Evolutionary conservation across 2,329 filamentous ascomycete genomes (phyloP).

Genomic region (Dactylellina cionopaga): DNA sequence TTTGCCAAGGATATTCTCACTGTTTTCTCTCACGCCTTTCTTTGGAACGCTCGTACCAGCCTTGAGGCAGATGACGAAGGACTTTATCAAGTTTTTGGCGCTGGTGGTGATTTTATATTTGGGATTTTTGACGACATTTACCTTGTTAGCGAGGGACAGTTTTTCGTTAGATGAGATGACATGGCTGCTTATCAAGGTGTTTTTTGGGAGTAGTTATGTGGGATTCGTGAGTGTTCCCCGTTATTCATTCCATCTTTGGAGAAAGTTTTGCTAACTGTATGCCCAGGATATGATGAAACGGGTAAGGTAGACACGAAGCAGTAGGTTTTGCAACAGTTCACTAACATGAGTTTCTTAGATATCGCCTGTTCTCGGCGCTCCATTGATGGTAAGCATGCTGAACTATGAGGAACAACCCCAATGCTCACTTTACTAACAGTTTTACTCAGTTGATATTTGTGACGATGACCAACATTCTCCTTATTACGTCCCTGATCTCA

Average conservation of each 20-base stretch:
- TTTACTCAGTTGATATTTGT: slow-evolving; percentile 72
- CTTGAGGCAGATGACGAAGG: slow-evolving; percentile 91
- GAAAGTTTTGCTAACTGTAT: neutral
- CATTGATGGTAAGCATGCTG: slow-evolving; percentile 63
- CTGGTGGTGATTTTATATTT: slow-evolving; percentile 76
- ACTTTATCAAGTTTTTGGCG: slow-evolving; percentile 81
- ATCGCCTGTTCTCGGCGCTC: slow-evolving; percentile 66
- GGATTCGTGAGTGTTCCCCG: slow-evolving; percentile 71
- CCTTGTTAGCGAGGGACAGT: slow-evolving; percentile 75
- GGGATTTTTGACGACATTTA: slow-evolving; percentile 87
- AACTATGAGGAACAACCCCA: neutral
- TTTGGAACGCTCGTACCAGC: slow-evolving; percentile 90
- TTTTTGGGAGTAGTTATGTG: slow-evolving; percentile 79
- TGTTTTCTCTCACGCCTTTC: slow-evolving; percentile 86
- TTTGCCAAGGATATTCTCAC: slow-evolving; percentile 85
- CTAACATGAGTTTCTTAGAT: too few species aligned
- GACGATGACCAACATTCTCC: slow-evolving; percentile 78
- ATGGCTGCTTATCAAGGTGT: slow-evolving; percentile 80
- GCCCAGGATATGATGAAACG: slow-evolving; percentile 45
- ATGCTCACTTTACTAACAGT: neutral
- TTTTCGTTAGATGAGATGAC: slow-evolving; percentile 76
- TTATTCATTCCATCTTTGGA: neutral
- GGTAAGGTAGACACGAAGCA: too few species aligned
- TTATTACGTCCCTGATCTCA: slow-evolving; percentile 81
- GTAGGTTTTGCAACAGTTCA: too few species aligned